Base-by-base conservation (phyloP, 106 monocot genomes). In the Dendrobium nobile region DNA sequence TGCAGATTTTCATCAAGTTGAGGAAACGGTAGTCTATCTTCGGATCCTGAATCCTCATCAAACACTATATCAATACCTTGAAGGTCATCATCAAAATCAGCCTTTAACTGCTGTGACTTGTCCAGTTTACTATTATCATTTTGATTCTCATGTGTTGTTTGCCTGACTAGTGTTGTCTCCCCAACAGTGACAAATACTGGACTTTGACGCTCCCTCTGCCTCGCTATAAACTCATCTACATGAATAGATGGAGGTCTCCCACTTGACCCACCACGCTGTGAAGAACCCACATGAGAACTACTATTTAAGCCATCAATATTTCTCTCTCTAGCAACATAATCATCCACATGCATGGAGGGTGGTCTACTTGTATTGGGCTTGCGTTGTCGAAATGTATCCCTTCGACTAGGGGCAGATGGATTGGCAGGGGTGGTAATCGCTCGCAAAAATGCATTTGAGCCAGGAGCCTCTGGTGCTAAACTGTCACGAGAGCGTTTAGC, bases 301-400 rank as follows among this genome's bases (percentile, higher is more conserved):
- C 84, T 88, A 40, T 83, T 91, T 75, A 85, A 77, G 54, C 86
- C 88, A 86, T 98, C 97, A 78, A 92, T 85, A 78, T 94, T 98
- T 81, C 97, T 92, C 87, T 99, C 99, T 86, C 99, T 81, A 28
- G 99, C 99, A 75, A 99, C 95, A 85, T 99, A 99, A 76, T 99
- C 99, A 91, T 99, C 99, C 13, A 99, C 99, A 82, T 99, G 99
- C 99, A 99, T 99, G 31, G 99, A 99, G 79, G 99, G 99, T 54
- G 99, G 99, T 80, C 99, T 86, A 82, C 99, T 99, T 48, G 99
- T 99, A 75, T 99, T 99, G 40, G 99, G 99, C 82, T 99, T 99
- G 2, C 99, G 85, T 81, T 95, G 99, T 67, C 99, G 91, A 82
- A 99, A 99, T 33, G 95, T 91, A 74, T 99, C 99, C 78, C 99